These are phyloP conservation scores for Tephrocybe sp. DNA, from an alignment of 768 basidiomycete species.

Conservation along the genomic window DNA sequence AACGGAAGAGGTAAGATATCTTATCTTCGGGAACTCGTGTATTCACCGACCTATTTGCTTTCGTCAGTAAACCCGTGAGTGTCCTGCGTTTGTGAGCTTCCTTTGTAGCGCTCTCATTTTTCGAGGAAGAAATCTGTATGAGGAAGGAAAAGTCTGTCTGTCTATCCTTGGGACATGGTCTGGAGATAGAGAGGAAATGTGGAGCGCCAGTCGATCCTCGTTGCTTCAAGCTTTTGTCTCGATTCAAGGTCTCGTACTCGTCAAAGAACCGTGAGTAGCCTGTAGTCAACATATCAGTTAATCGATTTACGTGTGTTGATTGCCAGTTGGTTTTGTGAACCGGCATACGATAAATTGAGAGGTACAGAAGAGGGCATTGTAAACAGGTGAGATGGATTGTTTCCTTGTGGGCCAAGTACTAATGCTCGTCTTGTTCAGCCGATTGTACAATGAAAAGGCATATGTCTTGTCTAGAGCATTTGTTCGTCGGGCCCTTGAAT, in stretches of 20 bases:
- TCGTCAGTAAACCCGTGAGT: slow-evolving; percentile 71
- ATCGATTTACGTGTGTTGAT: slow-evolving; percentile 1
- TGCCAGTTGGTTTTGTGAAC: slow-evolving; percentile 85
- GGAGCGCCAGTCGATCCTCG: slow-evolving; percentile 84
- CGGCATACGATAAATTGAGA: slow-evolving; percentile 89
- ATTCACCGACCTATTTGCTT: slow-evolving; percentile 6
- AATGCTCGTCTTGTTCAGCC: slow-evolving; percentile 44
- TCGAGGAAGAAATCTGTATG: slow-evolving; percentile 75
- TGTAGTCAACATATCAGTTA: not conserved
- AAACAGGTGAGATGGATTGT: slow-evolving; percentile 57
- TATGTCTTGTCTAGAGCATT: slow-evolving; percentile 90
- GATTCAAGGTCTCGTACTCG: slow-evolving; percentile 91
- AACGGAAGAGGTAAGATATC: slow-evolving; percentile 72
- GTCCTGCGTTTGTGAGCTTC: too few relatives aligned
- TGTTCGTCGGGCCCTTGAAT: slow-evolving; percentile 84
- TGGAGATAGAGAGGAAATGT: slow-evolving; percentile 85
- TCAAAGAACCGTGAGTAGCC: slow-evolving; percentile 81
- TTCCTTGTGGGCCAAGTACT: slow-evolving; percentile 3
- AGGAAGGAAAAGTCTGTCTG: slow-evolving; percentile 93
- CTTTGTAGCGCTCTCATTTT: not conserved
- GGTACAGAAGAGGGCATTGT: slow-evolving; percentile 89
- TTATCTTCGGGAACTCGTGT: not conserved
- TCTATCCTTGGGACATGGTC: slow-evolving; percentile 93
- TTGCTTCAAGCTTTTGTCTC: slow-evolving; percentile 91
- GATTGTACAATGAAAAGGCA: slow-evolving; percentile 91